These are phyloP conservation scores for Thuidium tamariscinum DNA, from an alignment of 225 moss, liverwort and hornwort genomes.

Conservation along the genomic window DNA sequence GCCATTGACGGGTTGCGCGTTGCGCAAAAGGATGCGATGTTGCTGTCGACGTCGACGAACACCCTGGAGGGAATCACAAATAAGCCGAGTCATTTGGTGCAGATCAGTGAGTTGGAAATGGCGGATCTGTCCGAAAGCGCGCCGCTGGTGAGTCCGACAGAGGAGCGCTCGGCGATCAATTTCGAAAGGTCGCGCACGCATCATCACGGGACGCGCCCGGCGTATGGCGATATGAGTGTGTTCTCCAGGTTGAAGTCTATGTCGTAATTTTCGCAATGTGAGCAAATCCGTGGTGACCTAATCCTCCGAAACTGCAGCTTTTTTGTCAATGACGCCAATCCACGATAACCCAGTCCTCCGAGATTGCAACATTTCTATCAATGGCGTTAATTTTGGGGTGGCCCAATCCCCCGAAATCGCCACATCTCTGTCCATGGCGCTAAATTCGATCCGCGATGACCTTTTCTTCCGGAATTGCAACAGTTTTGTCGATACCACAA, in stretches of 20 bases:
- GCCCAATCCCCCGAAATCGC: not conserved
- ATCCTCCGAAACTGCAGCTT: not conserved
- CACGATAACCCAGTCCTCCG: not conserved
- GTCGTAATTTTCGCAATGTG: not conserved
- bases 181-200: conserved; percentile 4
- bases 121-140: not conserved
- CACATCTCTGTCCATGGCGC: not conserved
- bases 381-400: not conserved
- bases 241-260: conserved; percentile 15
- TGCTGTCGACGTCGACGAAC: not conserved
- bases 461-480: not conserved
- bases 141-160: not conserved
- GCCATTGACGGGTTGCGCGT: conserved; percentile 4
- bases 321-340: not conserved
- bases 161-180: not conserved
- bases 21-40: not conserved
- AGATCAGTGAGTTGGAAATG: not conserved
- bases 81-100: not conserved
- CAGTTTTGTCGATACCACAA: not conserved
- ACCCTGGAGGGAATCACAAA: not conserved
- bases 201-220: not conserved
- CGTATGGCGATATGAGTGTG: not conserved
- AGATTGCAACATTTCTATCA: not conserved
- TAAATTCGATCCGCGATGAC: not conserved
- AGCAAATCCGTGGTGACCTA: not conserved